Evolutionary conservation across 768 basidiomycete species (phyloP).

Genomic region (Lactarius pseudohatsudake): DNA sequence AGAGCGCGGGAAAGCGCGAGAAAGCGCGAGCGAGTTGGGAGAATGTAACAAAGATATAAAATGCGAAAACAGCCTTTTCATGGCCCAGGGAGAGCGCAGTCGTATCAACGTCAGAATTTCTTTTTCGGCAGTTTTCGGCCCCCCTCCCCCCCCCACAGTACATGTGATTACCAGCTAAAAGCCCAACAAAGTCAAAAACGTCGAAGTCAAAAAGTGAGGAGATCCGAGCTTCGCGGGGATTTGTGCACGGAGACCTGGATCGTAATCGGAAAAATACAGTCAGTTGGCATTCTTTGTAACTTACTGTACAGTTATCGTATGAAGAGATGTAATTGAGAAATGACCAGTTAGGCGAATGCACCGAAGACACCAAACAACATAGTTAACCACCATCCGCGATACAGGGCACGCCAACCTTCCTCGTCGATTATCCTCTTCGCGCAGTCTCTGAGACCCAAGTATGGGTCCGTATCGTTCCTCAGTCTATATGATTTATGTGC

Average conservation of each 20-base stretch:
- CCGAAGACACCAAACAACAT: constrained; percentile 60
- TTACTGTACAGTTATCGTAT: constrained; percentile 13
- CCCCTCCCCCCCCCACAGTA: no score
- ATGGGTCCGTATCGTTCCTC: constrained; percentile 80
- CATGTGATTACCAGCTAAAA: no score
- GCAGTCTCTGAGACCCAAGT: constrained; percentile 71
- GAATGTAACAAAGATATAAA: no score
- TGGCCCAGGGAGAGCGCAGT: no score
- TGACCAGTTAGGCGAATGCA: constrained; percentile 40
- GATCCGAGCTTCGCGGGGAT: constrained; percentile 5
- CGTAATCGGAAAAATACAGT: background rate
- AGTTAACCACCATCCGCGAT: constrained; percentile 86
- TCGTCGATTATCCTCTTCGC: constrained; percentile 74
- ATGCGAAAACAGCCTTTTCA: no score
- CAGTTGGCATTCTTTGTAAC: background rate
- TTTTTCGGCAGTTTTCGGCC: no score
- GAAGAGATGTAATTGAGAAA: background rate
- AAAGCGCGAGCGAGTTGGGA: no score
- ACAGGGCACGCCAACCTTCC: constrained; percentile 72
- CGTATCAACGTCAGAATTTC: no score
- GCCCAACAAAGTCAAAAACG: no score
- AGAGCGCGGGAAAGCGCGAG: no score
- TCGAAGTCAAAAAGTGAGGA: no score
- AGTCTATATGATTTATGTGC: constrained; percentile 2
- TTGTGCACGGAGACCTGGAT: background rate